Evolutionary conservation across 805 yeast species (phyloP), one percentile per base, ranked within the genome.

Genomic region (Hanseniaspora nectarophila): DNA sequence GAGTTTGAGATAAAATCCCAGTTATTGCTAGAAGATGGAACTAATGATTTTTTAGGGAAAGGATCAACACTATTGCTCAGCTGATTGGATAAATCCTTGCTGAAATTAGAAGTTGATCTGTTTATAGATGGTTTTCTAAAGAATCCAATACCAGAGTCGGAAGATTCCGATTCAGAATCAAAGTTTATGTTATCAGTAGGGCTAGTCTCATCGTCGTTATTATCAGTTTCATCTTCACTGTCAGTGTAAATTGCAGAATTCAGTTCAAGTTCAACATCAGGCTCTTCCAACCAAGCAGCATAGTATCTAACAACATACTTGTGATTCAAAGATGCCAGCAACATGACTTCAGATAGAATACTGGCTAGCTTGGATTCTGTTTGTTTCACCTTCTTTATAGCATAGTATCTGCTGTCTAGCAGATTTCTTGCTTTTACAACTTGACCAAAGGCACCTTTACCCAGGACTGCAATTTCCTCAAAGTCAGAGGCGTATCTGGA

Each of bases 401-500:
- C 99, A 65, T 92, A 92, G 59, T 85, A 85, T 15, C 96, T 75
- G 20, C 98, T 97, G 63, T 92, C 99, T 57, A 92, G 75, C 54
- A 89, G 77, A 63, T 89, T 90, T 55, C 98, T 73, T 0, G 92
- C 97, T 61, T 90, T 89, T n/a, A 92, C 96, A 8, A 92, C 99
- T 65, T 92, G 97, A 5, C 99, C 99, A 67, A 84, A 92, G 0
- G 95, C 99, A 37, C 99, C 99, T 59, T 81, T 79, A 2, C 99
- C 99, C 8, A 92, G 68, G 20, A 82, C 78, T 0, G 90, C 92
- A 42, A 87, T 84, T 63, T 92, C 98, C 65, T 92, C 98, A 66
- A 94, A 92, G 63, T 92, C 99, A 56, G 89, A 78, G 3, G 81
- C 84, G 63, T 90, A 92, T 56, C 98, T 73, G 0, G 95, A 87